Base-by-base conservation (phyloP, 1,284 basidiomycete genomes). In the Rhizopogon hawkerae region DNA sequence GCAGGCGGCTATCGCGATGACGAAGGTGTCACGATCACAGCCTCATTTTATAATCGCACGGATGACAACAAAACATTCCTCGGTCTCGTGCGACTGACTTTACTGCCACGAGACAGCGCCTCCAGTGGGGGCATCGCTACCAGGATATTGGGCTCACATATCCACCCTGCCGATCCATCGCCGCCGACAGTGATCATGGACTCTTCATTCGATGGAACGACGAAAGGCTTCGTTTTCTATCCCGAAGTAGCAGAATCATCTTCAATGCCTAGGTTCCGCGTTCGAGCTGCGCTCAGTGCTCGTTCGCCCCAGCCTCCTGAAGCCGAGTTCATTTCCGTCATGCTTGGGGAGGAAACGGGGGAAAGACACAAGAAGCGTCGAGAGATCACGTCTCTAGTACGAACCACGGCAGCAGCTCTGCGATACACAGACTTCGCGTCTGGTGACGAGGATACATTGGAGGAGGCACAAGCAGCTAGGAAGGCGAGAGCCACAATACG, bases 1-100 rank as follows among this genome's bases (percentile, higher is more conserved):
- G 29, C 16, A 43, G 7, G 18, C 16, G 16, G 41, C 13, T 33
- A 43, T 33, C 29, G 18, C 8, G 41, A 43, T 33, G 41, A 43
- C 13, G 41, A 43, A 21, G 41, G 41, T 3, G 16, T 21, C 16
- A 43, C 41, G 33, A 43, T 43, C 29, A 43, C 41, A 7, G 41
- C 41, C 11, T 43, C 41, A 9, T 43, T 43, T 24, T 24, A 43
- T 3, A 43, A 43, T 21, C 41, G 41, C 18, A 43, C 41, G 2
- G 41, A 43, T 43, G 41, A 43, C 41, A 29, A 33, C 11, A 43
- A 43, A 33, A 43, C 41, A 18, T 43, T 43, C 29, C 41, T 43
- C 18, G 41, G 41, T 43, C 41, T 43, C 13, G 41, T 43, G 18
- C 41, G 41, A n/a, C 10, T 43, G 29, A 33, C 41, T 33, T 43